Conservation (phyloP, 345 rosid genomes). For the Populus simonii region DNA sequence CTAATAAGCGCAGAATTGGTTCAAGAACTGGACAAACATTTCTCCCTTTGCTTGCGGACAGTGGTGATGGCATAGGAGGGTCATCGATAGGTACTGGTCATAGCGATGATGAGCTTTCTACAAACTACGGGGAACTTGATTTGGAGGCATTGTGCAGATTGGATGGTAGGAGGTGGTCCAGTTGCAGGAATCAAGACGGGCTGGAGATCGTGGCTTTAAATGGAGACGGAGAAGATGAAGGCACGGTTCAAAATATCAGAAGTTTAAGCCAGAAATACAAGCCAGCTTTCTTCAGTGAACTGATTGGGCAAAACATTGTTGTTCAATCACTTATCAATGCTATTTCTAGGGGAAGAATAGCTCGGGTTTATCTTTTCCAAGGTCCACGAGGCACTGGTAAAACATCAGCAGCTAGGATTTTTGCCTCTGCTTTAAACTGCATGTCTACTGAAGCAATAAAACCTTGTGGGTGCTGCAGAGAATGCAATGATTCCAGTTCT, state of each 20-base stretch:
- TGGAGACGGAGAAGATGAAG: conserved; percentile 67
- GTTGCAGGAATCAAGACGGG: conserved; percentile 87
- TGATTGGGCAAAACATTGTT: conserved; percentile 88
- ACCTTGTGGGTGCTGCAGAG: conserved; percentile 85
- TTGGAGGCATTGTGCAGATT: conserved; percentile 96
- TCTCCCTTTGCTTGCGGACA: conserved; percentile 71
- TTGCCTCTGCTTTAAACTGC: conserved; percentile 86
- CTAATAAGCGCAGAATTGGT: conserved; percentile 48
- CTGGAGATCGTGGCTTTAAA: conserved; percentile 54
- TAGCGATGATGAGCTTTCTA: conserved; percentile 88
- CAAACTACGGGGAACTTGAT: conserved; percentile 89
- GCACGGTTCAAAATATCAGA: conserved; percentile 52
- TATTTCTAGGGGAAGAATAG: conserved; percentile 68
- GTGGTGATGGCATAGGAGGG: conserved; percentile 63
- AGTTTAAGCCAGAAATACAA: conserved; percentile 87
- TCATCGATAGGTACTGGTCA: conserved; percentile 68
- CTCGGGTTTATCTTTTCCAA: conserved; percentile 91
- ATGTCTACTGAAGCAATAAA: conserved; percentile 56
- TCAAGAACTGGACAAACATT: conserved; percentile 65
- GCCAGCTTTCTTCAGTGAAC: conserved; percentile 76
- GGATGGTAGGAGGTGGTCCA: conserved; percentile 97
- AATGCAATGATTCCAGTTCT: conserved; percentile 68
- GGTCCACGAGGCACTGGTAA: conserved; percentile 98
- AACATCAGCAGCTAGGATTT: conserved; percentile 82
- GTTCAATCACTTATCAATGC: conserved; percentile 81